Percentiles rank a stretch among this genome's conserved stretches.
Conservation (phyloP, 208 protist genomes). For the Acanthamoeba triangularis region DNA sequence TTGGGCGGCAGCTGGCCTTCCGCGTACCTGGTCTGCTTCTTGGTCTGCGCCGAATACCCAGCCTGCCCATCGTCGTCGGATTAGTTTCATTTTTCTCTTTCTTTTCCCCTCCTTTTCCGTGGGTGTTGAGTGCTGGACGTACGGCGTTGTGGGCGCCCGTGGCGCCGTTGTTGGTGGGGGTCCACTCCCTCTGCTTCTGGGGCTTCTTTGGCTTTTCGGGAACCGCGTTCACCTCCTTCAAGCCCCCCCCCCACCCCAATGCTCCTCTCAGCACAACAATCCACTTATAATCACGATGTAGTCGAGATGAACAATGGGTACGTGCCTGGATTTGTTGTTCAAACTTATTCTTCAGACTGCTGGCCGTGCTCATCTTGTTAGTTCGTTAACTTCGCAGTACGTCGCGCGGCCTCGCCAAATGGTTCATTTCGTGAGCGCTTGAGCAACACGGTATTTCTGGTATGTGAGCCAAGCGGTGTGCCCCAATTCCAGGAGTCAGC, state of each 20-base stretch:
- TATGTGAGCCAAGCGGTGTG: too few species aligned
- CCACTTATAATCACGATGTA: background rate
- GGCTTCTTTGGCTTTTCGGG: constrained; percentile 51
- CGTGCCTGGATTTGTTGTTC: constrained; percentile 35
- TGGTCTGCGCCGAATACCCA: background rate
- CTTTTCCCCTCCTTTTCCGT: too few species aligned
- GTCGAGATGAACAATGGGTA: background rate
- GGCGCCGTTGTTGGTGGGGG: constrained; percentile 38
- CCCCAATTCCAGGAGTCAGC: too few species aligned
- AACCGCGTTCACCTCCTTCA: constrained; percentile 8
- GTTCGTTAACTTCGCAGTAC: too few species aligned
- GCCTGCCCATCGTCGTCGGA: background rate
- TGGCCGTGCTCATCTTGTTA: constrained; percentile 7
- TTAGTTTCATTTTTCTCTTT: background rate
- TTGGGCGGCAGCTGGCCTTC: constrained; percentile 67
- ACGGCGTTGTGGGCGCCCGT: constrained; percentile 18
- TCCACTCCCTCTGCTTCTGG: constrained; percentile 41
- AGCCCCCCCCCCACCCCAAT: background rate
- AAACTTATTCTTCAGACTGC: constrained; percentile 48
- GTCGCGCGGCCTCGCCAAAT: too few species aligned
- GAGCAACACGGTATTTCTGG: too few species aligned
- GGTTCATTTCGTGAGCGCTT: too few species aligned
- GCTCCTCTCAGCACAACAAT: background rate
- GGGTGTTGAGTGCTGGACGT: background rate
- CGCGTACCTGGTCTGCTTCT: constrained; percentile 44